Evolutionary conservation across 2,329 filamentous ascomycete genomes (phyloP).

Genomic region (Clonostachys byssicola): DNA sequence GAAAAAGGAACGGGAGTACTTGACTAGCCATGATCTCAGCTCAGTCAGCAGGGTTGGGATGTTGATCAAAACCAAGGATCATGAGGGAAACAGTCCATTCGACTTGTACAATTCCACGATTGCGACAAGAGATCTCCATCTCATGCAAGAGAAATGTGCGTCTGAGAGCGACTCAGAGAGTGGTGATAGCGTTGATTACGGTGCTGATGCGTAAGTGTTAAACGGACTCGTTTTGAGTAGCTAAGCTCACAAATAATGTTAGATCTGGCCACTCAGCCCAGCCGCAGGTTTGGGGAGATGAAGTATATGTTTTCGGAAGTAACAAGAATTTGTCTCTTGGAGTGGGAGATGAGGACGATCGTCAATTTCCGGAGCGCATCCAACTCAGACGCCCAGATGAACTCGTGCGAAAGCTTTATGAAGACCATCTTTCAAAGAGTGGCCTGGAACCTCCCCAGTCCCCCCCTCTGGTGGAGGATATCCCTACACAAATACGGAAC

Average conservation of each 20-base stretch:
- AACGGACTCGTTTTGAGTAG: too few species aligned
- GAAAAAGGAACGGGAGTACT: slow-evolving; percentile 67
- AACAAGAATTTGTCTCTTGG: slow-evolving; percentile 94
- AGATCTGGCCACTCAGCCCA: too few species aligned
- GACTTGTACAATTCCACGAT: slow-evolving; percentile 90
- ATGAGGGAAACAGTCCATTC: slow-evolving; percentile 90
- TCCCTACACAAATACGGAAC: slow-evolving; percentile 71
- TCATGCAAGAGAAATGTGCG: slow-evolving; percentile 22
- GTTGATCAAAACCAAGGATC: slow-evolving; percentile 91
- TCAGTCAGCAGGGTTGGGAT: slow-evolving; percentile 62
- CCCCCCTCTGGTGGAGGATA: slow-evolving; percentile 32
- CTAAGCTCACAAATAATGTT: too few species aligned
- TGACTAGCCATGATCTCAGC: slow-evolving; percentile 53
- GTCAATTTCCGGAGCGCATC: slow-evolving; percentile 87
- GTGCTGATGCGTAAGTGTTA: slow-evolving; percentile 18
- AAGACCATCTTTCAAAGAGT: slow-evolving; percentile 5
- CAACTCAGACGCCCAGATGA: slow-evolving; percentile 71
- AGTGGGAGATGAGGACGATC: slow-evolving; percentile 91
- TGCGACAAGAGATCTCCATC: slow-evolving; percentile 60
- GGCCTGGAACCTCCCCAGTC: slow-evolving; percentile 21
- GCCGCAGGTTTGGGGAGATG: slow-evolving; percentile 54
- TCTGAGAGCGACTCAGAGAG: slow-evolving; percentile 51
- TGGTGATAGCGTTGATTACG: slow-evolving; percentile 36
- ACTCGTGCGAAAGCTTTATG: slow-evolving; percentile 69
- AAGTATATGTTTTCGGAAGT: slow-evolving; percentile 91